Evolutionary conservation across 1,139 yeast genomes (phyloP), one percentile per base, ranked within the genome.

Genomic region (Nadsonia commutata): DNA sequence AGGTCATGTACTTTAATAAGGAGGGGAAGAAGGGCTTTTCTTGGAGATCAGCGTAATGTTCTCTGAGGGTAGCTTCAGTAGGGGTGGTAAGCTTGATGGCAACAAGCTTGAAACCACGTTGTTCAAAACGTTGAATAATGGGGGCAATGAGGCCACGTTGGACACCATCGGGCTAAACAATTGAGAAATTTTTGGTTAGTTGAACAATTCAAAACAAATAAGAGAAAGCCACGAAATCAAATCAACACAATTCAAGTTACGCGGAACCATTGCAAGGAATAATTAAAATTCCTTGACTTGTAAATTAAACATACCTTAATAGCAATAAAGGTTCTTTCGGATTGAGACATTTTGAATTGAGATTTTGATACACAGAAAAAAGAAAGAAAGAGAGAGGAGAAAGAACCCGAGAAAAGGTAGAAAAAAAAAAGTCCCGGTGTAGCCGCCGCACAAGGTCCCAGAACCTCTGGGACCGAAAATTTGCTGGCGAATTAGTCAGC

Each of bases 51-150:
- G 78, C 80, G 76, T 90, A 93, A 75, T 93, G 99, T 63, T 82
- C 77, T 70, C 88, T 83, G 70, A 93, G 78, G 60, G 86, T 76
- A 51, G 73, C 68, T 75, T 85, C 94, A 57, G 88, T 70, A 64
- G 99, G 95, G 57, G 76, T 72, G 63, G 80, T 74, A 65, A 90
- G 76, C 78, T 93, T 93, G 67, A 93, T 81, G 61, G 82, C 98
- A 56, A 88, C 97, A 62, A 93, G 79, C 75, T 88, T 88, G 88
- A 70, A 93, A 59, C 98, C 97, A 71, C 94, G 82, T 76, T 80
- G 74, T 75, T 88, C 96, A 70, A 93, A 93, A 72, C 98, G 86
- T 60, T 81, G 75, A 58, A 93, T 65, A 74, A 93, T 88, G 58
- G 83, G 74, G 64, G 94, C 71, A 70, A 88, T 74, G 67, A 93